These are phyloP conservation scores for Kregervanrija delftensis DNA, from an alignment of 805 yeast genomes.

Conservation along the genomic window DNA sequence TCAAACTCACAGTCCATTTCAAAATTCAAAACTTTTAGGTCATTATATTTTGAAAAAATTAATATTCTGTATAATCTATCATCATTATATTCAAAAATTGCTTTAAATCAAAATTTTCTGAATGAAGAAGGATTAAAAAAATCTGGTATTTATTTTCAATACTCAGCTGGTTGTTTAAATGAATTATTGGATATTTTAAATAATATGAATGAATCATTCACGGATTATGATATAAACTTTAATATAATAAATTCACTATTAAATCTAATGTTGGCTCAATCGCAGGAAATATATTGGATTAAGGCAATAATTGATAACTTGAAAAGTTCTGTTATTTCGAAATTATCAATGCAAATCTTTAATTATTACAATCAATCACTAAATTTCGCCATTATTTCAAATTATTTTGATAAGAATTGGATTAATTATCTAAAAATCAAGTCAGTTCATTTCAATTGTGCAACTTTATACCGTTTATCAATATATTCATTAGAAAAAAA, in stretches of 20 bases:
- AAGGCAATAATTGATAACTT: constrained; percentile 47
- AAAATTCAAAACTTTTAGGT: constrained; percentile 16
- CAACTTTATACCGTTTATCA: constrained; percentile 60
- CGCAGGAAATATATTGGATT: constrained; percentile 83
- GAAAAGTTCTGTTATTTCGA: constrained; percentile 57
- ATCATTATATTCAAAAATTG: constrained; percentile 53
- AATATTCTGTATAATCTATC: constrained; percentile 68
- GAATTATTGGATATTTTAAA: constrained; percentile 4
- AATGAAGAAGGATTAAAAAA: constrained; percentile 51
- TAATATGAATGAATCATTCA: constrained; percentile 13
- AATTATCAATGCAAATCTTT: constrained; percentile 57
- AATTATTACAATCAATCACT: constrained; percentile 46
- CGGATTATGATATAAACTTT: constrained; percentile 40
- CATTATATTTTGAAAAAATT: constrained; percentile 52
- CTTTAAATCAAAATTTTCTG: constrained; percentile 35
- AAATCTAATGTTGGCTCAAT: constrained; percentile 65
- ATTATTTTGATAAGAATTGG: constrained; percentile 45
- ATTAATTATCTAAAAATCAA: constrained; percentile 53
- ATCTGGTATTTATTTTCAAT: constrained; percentile 60
- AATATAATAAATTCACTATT: constrained; percentile 46
- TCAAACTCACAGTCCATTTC: too few relatives aligned
- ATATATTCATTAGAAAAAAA: constrained; percentile 36
- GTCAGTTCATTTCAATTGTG: constrained; percentile 59
- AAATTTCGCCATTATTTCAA: constrained; percentile 35
- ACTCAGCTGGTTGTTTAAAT: constrained; percentile 62